Evolutionary conservation across 257 asterid species (phyloP).

Genomic region (Solanum chiquidenum): DNA sequence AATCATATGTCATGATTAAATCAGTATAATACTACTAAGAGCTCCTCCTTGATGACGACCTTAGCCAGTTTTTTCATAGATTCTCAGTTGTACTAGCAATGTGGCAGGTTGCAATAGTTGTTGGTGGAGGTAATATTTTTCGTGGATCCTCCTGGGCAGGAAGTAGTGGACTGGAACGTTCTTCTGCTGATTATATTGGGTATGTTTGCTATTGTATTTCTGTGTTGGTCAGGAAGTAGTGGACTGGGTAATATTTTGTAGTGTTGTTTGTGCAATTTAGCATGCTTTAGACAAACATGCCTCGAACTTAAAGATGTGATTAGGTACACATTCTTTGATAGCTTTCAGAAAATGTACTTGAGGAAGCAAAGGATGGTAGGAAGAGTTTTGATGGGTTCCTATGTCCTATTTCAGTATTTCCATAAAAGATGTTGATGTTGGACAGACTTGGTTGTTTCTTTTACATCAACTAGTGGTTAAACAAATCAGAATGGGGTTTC

Average conservation of each 20-base stretch:
- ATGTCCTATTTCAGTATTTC: background rate
- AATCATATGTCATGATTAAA: background rate
- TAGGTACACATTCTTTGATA: background rate
- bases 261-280: background rate
- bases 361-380: background rate
- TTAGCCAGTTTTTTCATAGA: background rate
- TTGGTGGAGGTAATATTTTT: conserved; percentile 95
- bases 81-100: background rate
- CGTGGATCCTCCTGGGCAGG: conserved; percentile 96
- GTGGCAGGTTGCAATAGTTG: conserved; percentile 81
- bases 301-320: background rate
- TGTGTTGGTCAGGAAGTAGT: background rate
- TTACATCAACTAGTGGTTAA: background rate
- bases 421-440: background rate
- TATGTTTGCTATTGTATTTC: conserved; percentile 3
- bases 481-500: background rate
- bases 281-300: background rate
- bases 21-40: background rate
- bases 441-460: background rate
- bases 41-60: background rate
- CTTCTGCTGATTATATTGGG: conserved; percentile 88
- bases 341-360: background rate
- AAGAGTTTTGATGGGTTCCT: background rate
- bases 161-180: conserved; percentile 89
- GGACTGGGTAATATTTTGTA: background rate